Evolutionary conservation across 805 yeast genomes (phyloP), one percentile per base, ranked within the genome.

Genomic region (Pichia exigua): DNA sequence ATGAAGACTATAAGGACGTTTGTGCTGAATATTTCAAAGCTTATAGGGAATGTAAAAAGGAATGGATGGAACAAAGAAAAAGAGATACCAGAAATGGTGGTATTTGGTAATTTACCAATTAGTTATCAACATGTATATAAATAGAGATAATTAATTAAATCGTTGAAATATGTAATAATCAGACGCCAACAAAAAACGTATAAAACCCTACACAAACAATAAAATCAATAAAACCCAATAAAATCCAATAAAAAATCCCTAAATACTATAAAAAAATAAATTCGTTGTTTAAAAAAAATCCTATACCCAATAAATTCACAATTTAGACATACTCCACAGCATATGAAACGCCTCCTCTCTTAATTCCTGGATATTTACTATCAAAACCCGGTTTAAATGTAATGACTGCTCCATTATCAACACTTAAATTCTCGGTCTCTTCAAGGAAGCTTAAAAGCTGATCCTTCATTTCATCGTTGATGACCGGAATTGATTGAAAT

Each of bases 1-100:
- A 83, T 59, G 83, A 79, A 73, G 88, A 79, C 73, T 79, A 74
- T 72, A 81, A 63, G 62, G 81, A 73, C 49, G 75, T 67, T 69
- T 89, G 84, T 72, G 79, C 70, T 65, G 95, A 86, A 53, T 92
- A 87, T 63, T 94, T 92, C 65, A 89, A 84, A 60, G 97, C 97
- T 0, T 92, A 92, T 65, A 75, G 92, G 54, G 99, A 92, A 62
- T 92, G 99, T 69, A 85, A 86, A 64, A 83, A 83, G 61, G 86
- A 77, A 54, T 86, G 91, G 91, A 67, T 77, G 63, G 62, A 53
- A 22, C 64, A 64, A 51, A 59, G 68, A 53, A 61, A 56, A 47
- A 64, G 54, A 45, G 69, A 64, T 47, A 52, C 52, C 12, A 49
- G 58, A 17, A 50, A 40, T 32, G 68, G 67, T 43, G 69, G 70